A percentile compares a stretch with the other conserved stretches of the same genome.
Conservation (phyloP, 192 early-diverging fungal genomes). For the Gaertneriomyces semiglobifer region DNA sequence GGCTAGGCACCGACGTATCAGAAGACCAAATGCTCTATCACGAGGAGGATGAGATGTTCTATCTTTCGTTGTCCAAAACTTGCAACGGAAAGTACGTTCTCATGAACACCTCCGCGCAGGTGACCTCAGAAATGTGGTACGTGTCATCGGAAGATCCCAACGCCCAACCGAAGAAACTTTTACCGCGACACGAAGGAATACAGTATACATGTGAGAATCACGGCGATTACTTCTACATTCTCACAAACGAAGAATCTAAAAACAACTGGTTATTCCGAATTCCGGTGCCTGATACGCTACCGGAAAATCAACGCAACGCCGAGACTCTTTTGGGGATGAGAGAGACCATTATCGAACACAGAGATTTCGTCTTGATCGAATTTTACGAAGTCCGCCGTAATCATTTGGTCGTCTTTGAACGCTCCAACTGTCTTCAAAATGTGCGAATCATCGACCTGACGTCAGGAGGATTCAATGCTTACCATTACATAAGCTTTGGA, state of each 20-base stretch:
- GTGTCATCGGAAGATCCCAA: conserved; percentile 38
- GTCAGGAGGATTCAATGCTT: conserved; percentile 36
- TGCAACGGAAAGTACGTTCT: conserved; percentile 50
- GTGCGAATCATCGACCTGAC: conserved; percentile 53
- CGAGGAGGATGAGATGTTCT: conserved; percentile 62
- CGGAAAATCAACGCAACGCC: background rate
- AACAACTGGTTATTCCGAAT: conserved; percentile 61
- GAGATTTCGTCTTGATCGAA: conserved; percentile 60
- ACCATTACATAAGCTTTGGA: conserved; percentile 59
- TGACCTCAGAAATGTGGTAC: conserved; percentile 54
- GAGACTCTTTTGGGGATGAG: conserved; percentile 18
- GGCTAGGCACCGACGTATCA: conserved; percentile 38
- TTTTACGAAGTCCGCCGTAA: conserved; percentile 52
- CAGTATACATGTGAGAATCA: conserved; percentile 51
- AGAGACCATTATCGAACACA: conserved; percentile 56
- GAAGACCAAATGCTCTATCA: conserved; percentile 48
- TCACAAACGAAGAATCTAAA: conserved; percentile 56
- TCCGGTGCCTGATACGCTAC: conserved; percentile 35
- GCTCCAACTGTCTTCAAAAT: conserved; percentile 61
- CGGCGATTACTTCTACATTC: conserved; percentile 49
- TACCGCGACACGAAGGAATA: conserved; percentile 49
- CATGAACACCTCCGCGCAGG: conserved; percentile 50
- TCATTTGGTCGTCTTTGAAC: conserved; percentile 57
- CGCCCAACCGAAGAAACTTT: conserved; percentile 32
- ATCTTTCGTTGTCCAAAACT: conserved; percentile 53